Conservation (phyloP, 139 green algal genomes). For the Mychonastes homosphaera region DNA sequence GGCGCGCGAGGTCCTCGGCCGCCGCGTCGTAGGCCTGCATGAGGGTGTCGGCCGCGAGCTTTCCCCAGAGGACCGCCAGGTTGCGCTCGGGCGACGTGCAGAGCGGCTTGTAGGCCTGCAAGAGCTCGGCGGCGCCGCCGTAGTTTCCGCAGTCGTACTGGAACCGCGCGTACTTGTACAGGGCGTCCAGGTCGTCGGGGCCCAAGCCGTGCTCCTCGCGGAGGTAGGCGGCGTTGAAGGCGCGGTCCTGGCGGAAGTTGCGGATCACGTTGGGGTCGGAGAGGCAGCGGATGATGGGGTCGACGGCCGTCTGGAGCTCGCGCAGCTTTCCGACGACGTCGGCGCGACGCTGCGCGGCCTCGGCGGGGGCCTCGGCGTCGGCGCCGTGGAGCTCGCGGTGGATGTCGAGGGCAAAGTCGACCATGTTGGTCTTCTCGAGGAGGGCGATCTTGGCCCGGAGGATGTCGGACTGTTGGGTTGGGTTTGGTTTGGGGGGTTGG, state of each 20-base stretch:
- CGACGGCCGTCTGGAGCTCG: constrained; percentile 60
- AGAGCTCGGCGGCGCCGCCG: constrained; percentile 71
- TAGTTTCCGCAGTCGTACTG: constrained; percentile 99
- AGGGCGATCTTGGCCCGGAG: constrained; percentile 89
- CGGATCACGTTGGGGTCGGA: constrained; percentile 74
- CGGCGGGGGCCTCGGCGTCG: constrained; percentile 43
- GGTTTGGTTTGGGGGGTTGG: too few relatives aligned
- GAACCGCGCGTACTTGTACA: constrained; percentile 96
- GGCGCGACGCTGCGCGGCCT: constrained; percentile 43
- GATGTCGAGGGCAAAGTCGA: constrained; percentile 96
- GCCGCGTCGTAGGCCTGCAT: constrained; percentile 59
- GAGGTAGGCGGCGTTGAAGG: constrained; percentile 82
- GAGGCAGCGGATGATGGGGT: constrained; percentile 86
- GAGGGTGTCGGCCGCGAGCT: constrained; percentile 90
- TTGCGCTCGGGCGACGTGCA: constrained; percentile 69
- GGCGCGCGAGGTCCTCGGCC: constrained; percentile 81
- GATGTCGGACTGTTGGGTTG: too few relatives aligned
- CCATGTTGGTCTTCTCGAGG: constrained; percentile 96
- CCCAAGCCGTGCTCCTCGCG: constrained; percentile 75
- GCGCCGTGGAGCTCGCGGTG: constrained; percentile 73
- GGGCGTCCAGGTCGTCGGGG: constrained; percentile 84
- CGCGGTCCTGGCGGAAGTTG: constrained; percentile 80
- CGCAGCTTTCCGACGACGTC: constrained; percentile 57
- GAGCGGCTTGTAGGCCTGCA: constrained; percentile 87
- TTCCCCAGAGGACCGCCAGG: constrained; percentile 88